Percentiles rank a stretch among this genome's conserved stretches.
Evolutionary conservation across 2,329 filamentous ascomycete species (phyloP).

Genomic region (Aspergillus eucalypticola): DNA sequence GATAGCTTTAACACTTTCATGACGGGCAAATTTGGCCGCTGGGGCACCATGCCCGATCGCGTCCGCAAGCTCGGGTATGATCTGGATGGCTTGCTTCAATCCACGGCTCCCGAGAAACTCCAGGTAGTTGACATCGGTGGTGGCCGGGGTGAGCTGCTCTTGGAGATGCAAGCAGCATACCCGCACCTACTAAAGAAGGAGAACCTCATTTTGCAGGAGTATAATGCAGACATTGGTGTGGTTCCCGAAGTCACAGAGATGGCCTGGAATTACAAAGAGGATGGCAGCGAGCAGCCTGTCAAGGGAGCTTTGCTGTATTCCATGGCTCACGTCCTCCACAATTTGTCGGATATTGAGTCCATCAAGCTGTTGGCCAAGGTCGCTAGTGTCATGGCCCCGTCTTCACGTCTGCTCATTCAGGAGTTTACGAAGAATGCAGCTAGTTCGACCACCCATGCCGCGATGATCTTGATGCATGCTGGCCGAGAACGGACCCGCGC

Average conservation of each 20-base stretch:
- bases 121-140: slow-evolving; percentile 43
- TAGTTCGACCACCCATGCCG: slow-evolving; percentile 39
- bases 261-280: slow-evolving; percentile 40
- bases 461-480: slow-evolving; percentile 40
- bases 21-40: slow-evolving; percentile 40
- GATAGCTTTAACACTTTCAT: slow-evolving; percentile 43
- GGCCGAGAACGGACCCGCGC: slow-evolving; percentile 36
- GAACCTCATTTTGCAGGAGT: slow-evolving; percentile 40
- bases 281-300: slow-evolving; percentile 34
- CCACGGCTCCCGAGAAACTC: slow-evolving; percentile 14
- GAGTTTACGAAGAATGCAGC: slow-evolving; percentile 40
- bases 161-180: slow-evolving; percentile 38
- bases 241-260: slow-evolving; percentile 32
- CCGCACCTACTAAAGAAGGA: slow-evolving; percentile 26
- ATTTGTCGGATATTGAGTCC: slow-evolving; percentile 39
- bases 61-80: slow-evolving; percentile 35
- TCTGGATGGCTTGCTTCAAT: slow-evolving; percentile 26
- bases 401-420: slow-evolving; percentile 38
- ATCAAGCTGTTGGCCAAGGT: slow-evolving; percentile 39
- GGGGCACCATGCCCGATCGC: slow-evolving; percentile 35
- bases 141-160: slow-evolving; percentile 38
- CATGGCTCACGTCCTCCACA: slow-evolving; percentile 41
- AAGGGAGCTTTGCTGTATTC: slow-evolving; percentile 36
- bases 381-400: slow-evolving; percentile 34
- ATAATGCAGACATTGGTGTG: slow-evolving; percentile 32